A percentile compares a stretch with the other conserved stretches of the same genome.
Evolutionary conservation across 768 basidiomycete species (phyloP).

Genomic region (Pholiota microspora): DNA sequence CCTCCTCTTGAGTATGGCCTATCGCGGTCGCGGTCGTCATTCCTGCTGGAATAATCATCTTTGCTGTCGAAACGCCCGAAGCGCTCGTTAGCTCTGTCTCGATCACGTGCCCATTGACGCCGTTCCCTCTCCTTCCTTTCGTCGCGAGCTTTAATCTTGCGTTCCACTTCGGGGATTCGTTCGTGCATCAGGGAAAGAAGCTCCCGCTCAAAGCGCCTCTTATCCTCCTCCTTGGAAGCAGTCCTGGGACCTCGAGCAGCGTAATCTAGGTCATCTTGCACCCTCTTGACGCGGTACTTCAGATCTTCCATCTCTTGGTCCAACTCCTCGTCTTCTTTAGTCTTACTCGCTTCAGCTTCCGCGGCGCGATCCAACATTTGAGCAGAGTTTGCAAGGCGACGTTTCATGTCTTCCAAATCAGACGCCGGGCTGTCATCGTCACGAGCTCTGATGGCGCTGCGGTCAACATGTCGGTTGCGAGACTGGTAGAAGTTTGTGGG

Average conservation of each 20-base stretch:
- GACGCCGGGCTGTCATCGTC: slow-evolving; percentile 59
- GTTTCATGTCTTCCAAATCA: slow-evolving; percentile 86
- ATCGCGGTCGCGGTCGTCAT: slow-evolving; percentile 37
- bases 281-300: slow-evolving; percentile 76
- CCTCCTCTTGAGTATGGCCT: slow-evolving; percentile 24
- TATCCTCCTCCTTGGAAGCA: slow-evolving; percentile 78
- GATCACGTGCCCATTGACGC: slow-evolving; percentile 71
- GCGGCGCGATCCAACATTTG: slow-evolving; percentile 74
- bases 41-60: slow-evolving; percentile 39
- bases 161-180: slow-evolving; percentile 86
- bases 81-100: slow-evolving; percentile 83
- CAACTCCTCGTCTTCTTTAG: slow-evolving; percentile 86
- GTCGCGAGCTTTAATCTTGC: slow-evolving; percentile 76
- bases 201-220: slow-evolving; percentile 84
- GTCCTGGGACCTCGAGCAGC: slow-evolving; percentile 73
- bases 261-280: slow-evolving; percentile 92
- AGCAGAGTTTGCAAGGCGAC: slow-evolving; percentile 75
- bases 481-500: slow-evolving; percentile 75
- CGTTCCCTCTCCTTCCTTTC: slow-evolving; percentile 75
- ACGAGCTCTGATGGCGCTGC: slow-evolving; percentile 73
- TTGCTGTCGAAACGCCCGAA: slow-evolving; percentile 66
- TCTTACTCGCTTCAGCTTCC: slow-evolving; percentile 57
- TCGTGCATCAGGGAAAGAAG: slow-evolving; percentile 85
- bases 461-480: slow-evolving; percentile 79
- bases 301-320: slow-evolving; percentile 88